Conservation (phyloP, 2,329 filamentous ascomycete genomes). For the Colletotrichum sp. region DNA sequence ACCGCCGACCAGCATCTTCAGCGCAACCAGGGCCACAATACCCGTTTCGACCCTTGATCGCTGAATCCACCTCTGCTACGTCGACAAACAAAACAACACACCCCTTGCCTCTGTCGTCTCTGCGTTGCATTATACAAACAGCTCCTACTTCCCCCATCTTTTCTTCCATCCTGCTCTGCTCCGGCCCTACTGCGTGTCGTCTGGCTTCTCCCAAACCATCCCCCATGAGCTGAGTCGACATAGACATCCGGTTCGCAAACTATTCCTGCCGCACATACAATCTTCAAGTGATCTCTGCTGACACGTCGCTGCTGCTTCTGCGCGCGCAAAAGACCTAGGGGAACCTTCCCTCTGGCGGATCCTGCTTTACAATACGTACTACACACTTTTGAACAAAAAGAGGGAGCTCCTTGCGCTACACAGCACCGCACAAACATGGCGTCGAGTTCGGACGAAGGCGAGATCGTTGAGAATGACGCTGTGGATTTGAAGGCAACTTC, state of each 20-base stretch:
- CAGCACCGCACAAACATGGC: slow-evolving; percentile 19
- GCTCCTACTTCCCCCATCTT: neutral
- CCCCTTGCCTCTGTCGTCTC: neutral
- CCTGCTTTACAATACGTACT: neutral
- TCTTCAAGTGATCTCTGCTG: slow-evolving; percentile 21
- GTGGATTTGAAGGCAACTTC: slow-evolving; percentile 82
- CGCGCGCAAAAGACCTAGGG: slow-evolving; percentile 21
- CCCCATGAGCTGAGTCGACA: slow-evolving; percentile 24
- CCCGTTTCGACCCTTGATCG: slow-evolving; percentile 16
- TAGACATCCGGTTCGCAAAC: slow-evolving; percentile 26
- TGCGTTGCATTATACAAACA: neutral
- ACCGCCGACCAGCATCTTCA: neutral
- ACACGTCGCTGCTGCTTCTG: slow-evolving; percentile 21
- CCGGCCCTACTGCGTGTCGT: neutral
- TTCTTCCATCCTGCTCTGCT: neutral
- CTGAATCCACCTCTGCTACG: neutral
- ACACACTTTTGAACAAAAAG: neutral
- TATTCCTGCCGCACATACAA: slow-evolving; percentile 21
- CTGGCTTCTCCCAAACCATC: neutral
- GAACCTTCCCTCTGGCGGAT: slow-evolving; percentile 19
- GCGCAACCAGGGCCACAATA: neutral
- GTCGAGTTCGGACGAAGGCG: slow-evolving; percentile 82
- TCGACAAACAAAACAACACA: neutral
- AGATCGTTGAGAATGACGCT: slow-evolving; percentile 79
- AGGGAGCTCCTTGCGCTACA: neutral